phyloP scores from a whole-genome alignment of 768 basidiomycete genomes.

The Tricholoma flavovirens region DNA sequence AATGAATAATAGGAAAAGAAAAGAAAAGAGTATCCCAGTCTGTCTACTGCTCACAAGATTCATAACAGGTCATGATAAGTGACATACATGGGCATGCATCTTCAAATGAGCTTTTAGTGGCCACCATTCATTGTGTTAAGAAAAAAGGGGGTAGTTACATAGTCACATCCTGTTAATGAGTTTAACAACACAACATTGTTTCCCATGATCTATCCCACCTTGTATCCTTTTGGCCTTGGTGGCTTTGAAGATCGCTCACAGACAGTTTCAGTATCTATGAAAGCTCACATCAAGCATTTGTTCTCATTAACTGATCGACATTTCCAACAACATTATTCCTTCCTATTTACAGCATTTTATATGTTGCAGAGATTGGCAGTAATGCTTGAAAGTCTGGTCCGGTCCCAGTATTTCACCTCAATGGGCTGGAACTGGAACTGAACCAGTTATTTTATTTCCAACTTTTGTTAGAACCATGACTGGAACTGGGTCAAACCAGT shows the following conservation, averaged over 20 bases:
- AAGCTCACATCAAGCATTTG: slow-evolving; percentile 29
- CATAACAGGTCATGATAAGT: too few species aligned
- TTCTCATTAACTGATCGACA: slow-evolving; percentile 23
- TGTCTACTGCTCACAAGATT: too few species aligned
- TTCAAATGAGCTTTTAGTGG: neutral
- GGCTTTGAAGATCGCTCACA: slow-evolving; percentile 32
- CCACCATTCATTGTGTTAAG: neutral
- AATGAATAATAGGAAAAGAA: too few species aligned
- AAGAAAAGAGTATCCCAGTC: too few species aligned
- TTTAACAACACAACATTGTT: slow-evolving; percentile 33
- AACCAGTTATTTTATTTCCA: too few species aligned
- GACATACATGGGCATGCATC: too few species aligned
- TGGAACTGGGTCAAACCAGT: too few species aligned
- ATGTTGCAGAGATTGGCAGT: slow-evolving; percentile 37
- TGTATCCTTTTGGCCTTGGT: slow-evolving; percentile 39
- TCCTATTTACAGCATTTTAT: slow-evolving; percentile 32
- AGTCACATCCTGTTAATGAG: slow-evolving; percentile 11
- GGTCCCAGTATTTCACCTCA: too few species aligned
- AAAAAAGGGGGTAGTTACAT: neutral
- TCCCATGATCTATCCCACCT: slow-evolving; percentile 34
- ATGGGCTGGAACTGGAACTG: too few species aligned
- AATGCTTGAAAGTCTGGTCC: too few species aligned
- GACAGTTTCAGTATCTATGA: slow-evolving; percentile 17
- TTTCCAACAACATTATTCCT: slow-evolving; percentile 35
- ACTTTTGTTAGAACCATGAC: too few species aligned